phyloP scores from a whole-genome alignment of 352 stramenopile species.

The Globisporangium barbulae region DNA sequence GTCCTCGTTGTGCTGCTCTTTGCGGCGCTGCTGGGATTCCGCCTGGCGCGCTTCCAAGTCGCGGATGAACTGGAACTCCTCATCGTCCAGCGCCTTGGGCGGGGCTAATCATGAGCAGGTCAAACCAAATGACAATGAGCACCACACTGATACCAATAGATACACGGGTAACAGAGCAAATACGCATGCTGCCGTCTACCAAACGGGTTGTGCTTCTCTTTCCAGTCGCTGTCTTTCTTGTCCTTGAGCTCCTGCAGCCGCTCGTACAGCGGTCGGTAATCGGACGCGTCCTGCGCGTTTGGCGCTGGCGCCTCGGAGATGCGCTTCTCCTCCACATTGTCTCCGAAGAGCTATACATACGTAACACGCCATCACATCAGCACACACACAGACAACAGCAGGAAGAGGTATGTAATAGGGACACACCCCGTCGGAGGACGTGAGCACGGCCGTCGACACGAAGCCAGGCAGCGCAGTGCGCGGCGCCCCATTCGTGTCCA shows the following conservation, averaged over 20 bases:
- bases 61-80: conserved; percentile 82
- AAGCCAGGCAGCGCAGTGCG: conserved; percentile 50
- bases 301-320: conserved; percentile 61
- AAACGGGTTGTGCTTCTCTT: conserved; percentile 88
- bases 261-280: conserved; percentile 80
- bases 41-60: conserved; percentile 60
- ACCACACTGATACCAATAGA: not conserved
- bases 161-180: not conserved
- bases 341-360: conserved; percentile 68
- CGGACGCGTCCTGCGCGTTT: conserved; percentile 31
- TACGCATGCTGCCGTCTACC: conserved; percentile 27
- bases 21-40: conserved; percentile 41
- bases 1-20: conserved; percentile 73
- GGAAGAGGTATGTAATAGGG: not conserved
- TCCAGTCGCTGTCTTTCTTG: conserved; percentile 84
- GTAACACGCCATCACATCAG: not conserved
- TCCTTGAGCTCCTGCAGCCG: conserved; percentile 76
- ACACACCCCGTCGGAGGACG: conserved; percentile 79
- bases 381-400: not conserved
- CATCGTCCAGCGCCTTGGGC: conserved; percentile 82
- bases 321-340: conserved; percentile 83
- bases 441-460: conserved; percentile 80
- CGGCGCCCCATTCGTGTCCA: conserved; percentile 5
- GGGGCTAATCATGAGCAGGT: conserved; percentile 36
- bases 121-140: not conserved